Evolutionary conservation across 1,284 basidiomycete species (phyloP).

Genomic region (Ceratobasidium theobromae): DNA sequence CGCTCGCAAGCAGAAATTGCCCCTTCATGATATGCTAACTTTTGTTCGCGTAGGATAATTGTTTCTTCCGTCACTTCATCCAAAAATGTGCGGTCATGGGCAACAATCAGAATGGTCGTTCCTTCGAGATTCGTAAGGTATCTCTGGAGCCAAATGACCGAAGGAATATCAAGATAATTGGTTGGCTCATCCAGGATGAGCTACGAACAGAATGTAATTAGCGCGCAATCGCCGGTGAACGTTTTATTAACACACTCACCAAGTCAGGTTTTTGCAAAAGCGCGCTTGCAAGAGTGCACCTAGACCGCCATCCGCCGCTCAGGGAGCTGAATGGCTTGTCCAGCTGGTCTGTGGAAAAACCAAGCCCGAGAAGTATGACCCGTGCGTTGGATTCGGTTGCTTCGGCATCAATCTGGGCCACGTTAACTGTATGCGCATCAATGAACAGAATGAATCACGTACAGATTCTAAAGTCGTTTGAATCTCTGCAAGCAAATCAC

Average conservation of each 20-base stretch:
- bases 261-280: constrained; percentile 49
- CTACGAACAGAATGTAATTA: background rate
- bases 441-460: constrained; percentile 21
- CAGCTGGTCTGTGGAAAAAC: constrained; percentile 58
- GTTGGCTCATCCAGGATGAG: constrained; percentile 45
- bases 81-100: constrained; percentile 73
- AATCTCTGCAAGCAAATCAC: constrained; percentile 46
- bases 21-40: constrained; percentile 62
- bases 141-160: constrained; percentile 52
- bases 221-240: background rate
- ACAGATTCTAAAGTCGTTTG: constrained; percentile 48
- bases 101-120: constrained; percentile 60
- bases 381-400: constrained; percentile 59
- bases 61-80: constrained; percentile 67
- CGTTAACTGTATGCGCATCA: background rate
- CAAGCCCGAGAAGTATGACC: constrained; percentile 62
- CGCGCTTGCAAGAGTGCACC: constrained; percentile 52
- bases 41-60: constrained; percentile 60
- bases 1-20: constrained; percentile 60
- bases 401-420: constrained; percentile 43
- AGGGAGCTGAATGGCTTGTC: constrained; percentile 52
- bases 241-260: background rate
- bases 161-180: constrained; percentile 49
- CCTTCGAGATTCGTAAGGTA: constrained; percentile 52
- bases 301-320: constrained; percentile 71